A percentile compares a stretch with the other conserved stretches of the same genome.
These are phyloP conservation scores for Rheum nobile DNA, from an alignment of 148 eudicot genomes.

Conservation along the genomic window DNA sequence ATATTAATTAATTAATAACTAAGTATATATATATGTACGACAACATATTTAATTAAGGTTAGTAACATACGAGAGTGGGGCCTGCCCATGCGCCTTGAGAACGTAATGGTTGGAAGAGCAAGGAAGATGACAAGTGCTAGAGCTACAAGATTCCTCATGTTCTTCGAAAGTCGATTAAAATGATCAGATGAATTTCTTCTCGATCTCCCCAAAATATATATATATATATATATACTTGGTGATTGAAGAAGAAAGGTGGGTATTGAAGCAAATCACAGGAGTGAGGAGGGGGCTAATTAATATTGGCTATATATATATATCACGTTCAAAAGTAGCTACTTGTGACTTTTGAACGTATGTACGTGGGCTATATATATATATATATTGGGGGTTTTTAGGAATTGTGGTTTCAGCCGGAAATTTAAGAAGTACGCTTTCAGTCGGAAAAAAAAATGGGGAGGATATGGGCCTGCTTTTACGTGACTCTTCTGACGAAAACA, in stretches of 20 bases:
- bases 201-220: too few species aligned
- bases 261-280: conserved; percentile 46
- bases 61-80: conserved; percentile 28
- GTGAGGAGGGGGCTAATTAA: conserved; percentile 3
- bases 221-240: conserved; percentile 7
- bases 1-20: not conserved
- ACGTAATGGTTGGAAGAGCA: conserved; percentile 15
- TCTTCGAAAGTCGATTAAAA: not conserved
- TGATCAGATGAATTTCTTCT: too few species aligned
- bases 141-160: conserved; percentile 21
- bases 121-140: conserved; percentile 9
- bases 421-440: not conserved
- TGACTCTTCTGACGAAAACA: conserved; percentile 2
- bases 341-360: conserved; percentile 24
- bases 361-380: conserved; percentile 11
- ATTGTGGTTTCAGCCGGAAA: not conserved
- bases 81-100: conserved; percentile 27
- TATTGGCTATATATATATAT: not conserved
- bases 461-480: not conserved
- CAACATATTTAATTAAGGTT: not conserved
- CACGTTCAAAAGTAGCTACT: not conserved
- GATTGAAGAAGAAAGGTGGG: conserved; percentile 5
- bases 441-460: too few species aligned
- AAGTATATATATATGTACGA: too few species aligned
- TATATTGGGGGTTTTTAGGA: not conserved